Base-by-base conservation (phyloP, 139 green algal genomes). In the Pedinophyceae sp. region DNA sequence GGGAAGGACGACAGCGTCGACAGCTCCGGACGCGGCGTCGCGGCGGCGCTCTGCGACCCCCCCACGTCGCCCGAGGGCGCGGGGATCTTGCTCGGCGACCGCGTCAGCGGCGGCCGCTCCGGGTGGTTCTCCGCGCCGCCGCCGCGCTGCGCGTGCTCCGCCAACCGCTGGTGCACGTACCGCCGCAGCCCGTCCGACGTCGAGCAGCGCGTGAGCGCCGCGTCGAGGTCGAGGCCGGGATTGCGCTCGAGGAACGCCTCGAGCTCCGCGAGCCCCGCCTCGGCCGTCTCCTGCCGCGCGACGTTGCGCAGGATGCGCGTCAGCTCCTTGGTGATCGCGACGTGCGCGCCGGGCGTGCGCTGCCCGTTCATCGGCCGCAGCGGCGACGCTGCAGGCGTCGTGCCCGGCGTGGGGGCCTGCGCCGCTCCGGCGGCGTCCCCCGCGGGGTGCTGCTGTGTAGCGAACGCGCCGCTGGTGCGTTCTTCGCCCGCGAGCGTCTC, bases 261-360 rank as follows among this genome's bases (percentile, higher is more conserved):
- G 24, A 85, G 67, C 49, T 80, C 68, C 29, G 77, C 68, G n/a
- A 85, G 60, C 1, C 73, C 77, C 60, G 67, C 52, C 16, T 48
- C 15, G 6, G 24, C 19, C 13, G 41, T 47, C 7, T 52, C 38
- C 5, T 22, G 40, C 4, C 46, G 22, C 3, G 10, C 4, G 18
- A 57, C 3, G 15, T 22, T 27, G 4, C 34, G 18, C 6, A 27
- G 18, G 4, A 6, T n/a, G 28, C 47, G 5, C 50, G 57, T n/a
- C n/a, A n/a, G n/a, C n/a, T n/a, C n/a, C n/a, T n/a, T n/a, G n/a
- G n/a, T n/a, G 3, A 50, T 63, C 39, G 4, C 22, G 27, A 29
- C 6, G 15, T 23, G 23, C 30, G 23, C 20, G 23, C 4, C 4
- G 22, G 22, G 29, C 22, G 20, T 30, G 23, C 39, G 4, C 24